Evolutionary conservation across 306 rosid genomes (phyloP).

Genomic region (Boehmeria nivea): DNA sequence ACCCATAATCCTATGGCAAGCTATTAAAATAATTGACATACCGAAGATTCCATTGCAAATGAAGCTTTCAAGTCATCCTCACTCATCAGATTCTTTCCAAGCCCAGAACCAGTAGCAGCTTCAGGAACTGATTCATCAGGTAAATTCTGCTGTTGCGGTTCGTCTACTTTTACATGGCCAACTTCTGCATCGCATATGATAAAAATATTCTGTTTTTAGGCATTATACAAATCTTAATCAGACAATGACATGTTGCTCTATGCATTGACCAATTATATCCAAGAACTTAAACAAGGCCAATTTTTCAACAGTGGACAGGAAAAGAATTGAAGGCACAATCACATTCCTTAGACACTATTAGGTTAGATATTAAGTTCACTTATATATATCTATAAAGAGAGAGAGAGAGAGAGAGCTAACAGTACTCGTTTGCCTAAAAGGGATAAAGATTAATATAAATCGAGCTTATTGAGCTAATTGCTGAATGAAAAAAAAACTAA

Average conservation of each 20-base stretch:
- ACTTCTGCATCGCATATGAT: constrained; percentile 50
- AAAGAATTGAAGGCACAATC: background rate
- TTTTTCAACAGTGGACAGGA: background rate
- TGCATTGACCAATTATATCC: background rate
- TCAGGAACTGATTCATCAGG: constrained; percentile 61
- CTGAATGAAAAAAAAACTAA: background rate
- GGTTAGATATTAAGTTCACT: no score
- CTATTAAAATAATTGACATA: constrained; percentile 29
- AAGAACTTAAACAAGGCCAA: background rate
- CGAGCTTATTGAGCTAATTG: no score
- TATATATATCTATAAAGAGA: no score
- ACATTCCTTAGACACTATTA: no score
- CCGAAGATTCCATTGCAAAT: constrained; percentile 56
- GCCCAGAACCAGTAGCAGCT: constrained; percentile 49
- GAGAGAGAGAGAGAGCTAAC: no score
- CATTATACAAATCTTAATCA: background rate
- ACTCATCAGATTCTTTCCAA: constrained; percentile 61
- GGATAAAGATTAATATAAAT: no score
- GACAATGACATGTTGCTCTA: background rate
- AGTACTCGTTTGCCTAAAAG: no score
- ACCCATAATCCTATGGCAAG: constrained; percentile 9
- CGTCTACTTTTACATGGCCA: constrained; percentile 58
- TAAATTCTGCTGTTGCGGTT: constrained; percentile 63
- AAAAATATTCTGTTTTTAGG: background rate
- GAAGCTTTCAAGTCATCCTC: constrained; percentile 83